Conservation (phyloP, 768 basidiomycete genomes). For the Tylopilus sp. region DNA sequence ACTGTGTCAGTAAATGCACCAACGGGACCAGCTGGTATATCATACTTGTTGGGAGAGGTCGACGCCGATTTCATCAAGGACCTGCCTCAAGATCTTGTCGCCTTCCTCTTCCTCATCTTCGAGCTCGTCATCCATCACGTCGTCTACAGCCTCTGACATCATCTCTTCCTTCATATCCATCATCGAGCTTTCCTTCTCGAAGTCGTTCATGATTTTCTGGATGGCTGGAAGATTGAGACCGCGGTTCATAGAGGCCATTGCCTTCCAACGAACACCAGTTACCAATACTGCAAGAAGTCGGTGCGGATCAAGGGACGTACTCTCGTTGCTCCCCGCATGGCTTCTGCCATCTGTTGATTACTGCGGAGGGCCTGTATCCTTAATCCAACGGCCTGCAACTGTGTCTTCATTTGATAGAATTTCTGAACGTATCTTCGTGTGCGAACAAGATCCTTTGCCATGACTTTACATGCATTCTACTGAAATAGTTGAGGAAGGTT, state of each 20-base stretch:
- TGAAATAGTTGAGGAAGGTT: slow-evolving; percentile 18
- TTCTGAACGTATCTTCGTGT: slow-evolving; percentile 95
- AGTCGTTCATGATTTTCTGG: slow-evolving; percentile 95
- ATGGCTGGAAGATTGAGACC: slow-evolving; percentile 94
- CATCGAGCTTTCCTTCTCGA: slow-evolving; percentile 93
- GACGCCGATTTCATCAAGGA: slow-evolving; percentile 96
- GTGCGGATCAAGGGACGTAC: slow-evolving; percentile 45
- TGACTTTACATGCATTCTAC: slow-evolving; percentile 97
- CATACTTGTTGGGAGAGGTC: slow-evolving; percentile 79
- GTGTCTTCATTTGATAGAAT: slow-evolving; percentile 98
- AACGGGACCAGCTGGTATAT: not conserved
- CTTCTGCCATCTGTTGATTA: slow-evolving; percentile 99
- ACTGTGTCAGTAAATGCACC: slow-evolving; percentile 8
- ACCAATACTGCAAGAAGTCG: not conserved
- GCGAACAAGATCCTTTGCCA: slow-evolving; percentile 98
- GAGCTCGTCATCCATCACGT: slow-evolving; percentile 88
- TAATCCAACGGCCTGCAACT: slow-evolving; percentile 92
- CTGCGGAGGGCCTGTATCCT: slow-evolving; percentile 95
- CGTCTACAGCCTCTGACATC: slow-evolving; percentile 99
- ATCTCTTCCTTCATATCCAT: slow-evolving; percentile 99
- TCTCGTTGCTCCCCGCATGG: slow-evolving; percentile 96
- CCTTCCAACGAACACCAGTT: slow-evolving; percentile 45
- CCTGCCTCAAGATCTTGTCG: slow-evolving; percentile 92
- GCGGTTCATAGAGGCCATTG: slow-evolving; percentile 97
- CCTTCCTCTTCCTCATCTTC: slow-evolving; percentile 97